Base-by-base conservation (phyloP, 1,284 basidiomycete species). In the Athelia sp. region DNA sequence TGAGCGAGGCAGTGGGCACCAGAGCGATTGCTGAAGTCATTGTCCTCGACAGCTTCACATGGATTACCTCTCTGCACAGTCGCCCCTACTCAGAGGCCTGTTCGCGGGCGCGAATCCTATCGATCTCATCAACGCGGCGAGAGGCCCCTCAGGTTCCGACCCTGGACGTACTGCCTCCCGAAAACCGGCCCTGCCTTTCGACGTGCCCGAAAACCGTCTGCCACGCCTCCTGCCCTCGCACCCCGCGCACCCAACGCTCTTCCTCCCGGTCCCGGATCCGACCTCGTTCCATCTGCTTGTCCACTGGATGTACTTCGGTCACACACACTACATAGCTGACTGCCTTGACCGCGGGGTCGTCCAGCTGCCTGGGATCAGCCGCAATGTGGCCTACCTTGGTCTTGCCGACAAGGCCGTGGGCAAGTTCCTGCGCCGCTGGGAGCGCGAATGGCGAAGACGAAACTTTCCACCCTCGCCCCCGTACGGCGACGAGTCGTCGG, bases 221-320 rank as follows among this genome's bases (percentile, higher is more conserved):
- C 87, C 87, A n/a, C 78, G 77, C 43, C 69, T 87, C 2, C 75
- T 88, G 48, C 79, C 82, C 2, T 81, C 79, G 22, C 71, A 76
- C 3, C 68, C 80, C 2, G 71, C 75, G 18, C 82, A 84, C 54
- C 86, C 88, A 2, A 73, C 78, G 54, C 66, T 90, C 49, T 81
- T 78, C 59, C 78, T 90, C 22, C 88, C 88, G n/a, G 74, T 90
- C 9, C 88, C 87, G 14, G 86, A 90, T 60, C 81, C 85, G 0
- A 66, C 75, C 0, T 89, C 86, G 10, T 79, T 90, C 63, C 81
- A 81, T 38, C 71, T 82, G 21, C 75, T 90, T 56, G 68, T 87
- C 53, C 82, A 87, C 59, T 90, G 84, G 79, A 82, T 90, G 74
- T 89, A 90, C 67, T 87, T 84, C 62, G 87, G 84, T 24, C 69